A percentile compares a stretch with the other conserved stretches of the same genome.
Conservation (phyloP, 345 rosid species). For the Trapa bicornis region DNA sequence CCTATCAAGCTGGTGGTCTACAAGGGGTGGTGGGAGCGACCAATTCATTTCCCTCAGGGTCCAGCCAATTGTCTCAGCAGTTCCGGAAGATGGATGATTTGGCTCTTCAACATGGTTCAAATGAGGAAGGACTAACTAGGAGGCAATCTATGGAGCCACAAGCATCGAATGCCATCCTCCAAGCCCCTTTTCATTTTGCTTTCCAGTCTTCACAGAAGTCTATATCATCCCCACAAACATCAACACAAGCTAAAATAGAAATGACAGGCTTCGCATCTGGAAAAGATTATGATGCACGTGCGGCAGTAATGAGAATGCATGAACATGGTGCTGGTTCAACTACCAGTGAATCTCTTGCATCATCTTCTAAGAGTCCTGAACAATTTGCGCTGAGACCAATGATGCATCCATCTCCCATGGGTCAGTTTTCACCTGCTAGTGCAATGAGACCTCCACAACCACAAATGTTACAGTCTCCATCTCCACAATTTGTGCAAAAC, state of each 20-base stretch:
- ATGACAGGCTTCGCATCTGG: conserved; percentile 36
- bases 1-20: conserved; percentile 64
- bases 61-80: conserved; percentile 76
- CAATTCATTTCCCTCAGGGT: conserved; percentile 50
- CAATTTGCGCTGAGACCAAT: conserved; percentile 38
- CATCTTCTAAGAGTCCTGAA: conserved; percentile 68
- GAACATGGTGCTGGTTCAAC: conserved; percentile 65
- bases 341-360: conserved; percentile 63
- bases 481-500: conserved; percentile 45
- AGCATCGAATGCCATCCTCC: conserved; percentile 59
- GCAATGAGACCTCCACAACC: conserved; percentile 58
- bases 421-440: conserved; percentile 49
- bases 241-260: conserved; percentile 76
- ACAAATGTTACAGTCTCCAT: conserved; percentile 52
- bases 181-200: conserved; percentile 78
- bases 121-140: conserved; percentile 63
- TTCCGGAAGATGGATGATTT: conserved; percentile 67
- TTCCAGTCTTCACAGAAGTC: conserved; percentile 58
- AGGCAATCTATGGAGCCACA: conserved; percentile 51
- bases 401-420: conserved; percentile 36
- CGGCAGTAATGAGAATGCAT: conserved; percentile 70
- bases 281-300: conserved; percentile 57
- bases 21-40: conserved; percentile 65
- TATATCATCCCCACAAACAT: conserved; percentile 31
- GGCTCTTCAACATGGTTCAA: conserved; percentile 55